Evolutionary conservation across 176 grass and related monocot species (phyloP).

Genomic region (Oryza australiensis): DNA sequence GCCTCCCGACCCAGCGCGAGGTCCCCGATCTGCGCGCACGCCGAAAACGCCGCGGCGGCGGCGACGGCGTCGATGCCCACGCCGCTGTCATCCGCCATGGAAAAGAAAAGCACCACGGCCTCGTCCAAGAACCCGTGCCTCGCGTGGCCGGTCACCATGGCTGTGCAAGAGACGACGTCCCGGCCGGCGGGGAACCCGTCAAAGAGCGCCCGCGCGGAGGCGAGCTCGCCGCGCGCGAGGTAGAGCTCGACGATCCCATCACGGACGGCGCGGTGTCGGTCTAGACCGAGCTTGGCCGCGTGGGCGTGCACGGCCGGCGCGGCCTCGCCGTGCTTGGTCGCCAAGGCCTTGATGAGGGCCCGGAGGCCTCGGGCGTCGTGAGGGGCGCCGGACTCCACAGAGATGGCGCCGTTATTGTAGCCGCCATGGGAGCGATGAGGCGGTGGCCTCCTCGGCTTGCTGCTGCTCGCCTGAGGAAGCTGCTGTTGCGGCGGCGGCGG

Average conservation of each 20-base stretch:
- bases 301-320: slow-evolving; percentile 2
- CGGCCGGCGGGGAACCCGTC: slow-evolving; percentile 12
- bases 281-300: slow-evolving; percentile 23
- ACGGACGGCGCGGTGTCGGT: slow-evolving; percentile 17
- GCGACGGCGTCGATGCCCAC: neutral
- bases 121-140: slow-evolving; percentile 10
- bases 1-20: slow-evolving; percentile 41
- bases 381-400: neutral
- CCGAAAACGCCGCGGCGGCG: slow-evolving; percentile 50
- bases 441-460: neutral
- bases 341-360: neutral
- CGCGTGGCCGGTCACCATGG: slow-evolving; percentile 38
- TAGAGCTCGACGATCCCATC: slow-evolving; percentile 51
- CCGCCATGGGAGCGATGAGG: neutral
- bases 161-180: slow-evolving; percentile 57
- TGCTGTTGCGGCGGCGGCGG: neutral
- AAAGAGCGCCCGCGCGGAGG: neutral
- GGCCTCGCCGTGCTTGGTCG: neutral
- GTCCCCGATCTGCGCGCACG: slow-evolving; percentile 48
- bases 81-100: neutral
- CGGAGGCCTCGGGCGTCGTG: slow-evolving; percentile 5
- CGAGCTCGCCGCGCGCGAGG: slow-evolving; percentile 18
- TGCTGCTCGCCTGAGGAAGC: neutral
- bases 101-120: slow-evolving; percentile 36
- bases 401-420: neutral